Base-by-base conservation (phyloP, 1,284 basidiomycete genomes). In the Laetiporus sulphureus region DNA sequence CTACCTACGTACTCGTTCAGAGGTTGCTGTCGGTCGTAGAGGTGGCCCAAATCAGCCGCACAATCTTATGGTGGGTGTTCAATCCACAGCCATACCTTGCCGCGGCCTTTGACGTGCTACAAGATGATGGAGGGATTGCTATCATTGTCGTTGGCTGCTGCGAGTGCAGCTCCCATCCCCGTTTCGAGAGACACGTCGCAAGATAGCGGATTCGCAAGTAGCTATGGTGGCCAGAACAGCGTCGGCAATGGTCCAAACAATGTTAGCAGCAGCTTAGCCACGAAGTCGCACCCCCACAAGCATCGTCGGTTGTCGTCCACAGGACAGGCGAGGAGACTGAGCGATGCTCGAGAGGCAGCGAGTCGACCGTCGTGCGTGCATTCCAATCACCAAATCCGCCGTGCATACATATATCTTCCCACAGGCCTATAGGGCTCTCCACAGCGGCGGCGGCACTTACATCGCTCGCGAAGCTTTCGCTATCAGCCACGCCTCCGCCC, bases 281-380 rank as follows among this genome's bases (percentile, higher is more conserved):
- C 47, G 27, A 59, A 60, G 49, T 47, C 56, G 12, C 59, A 64
- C 27, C 51, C 54, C 10, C 51, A 58, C 44, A 67, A 76, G 60
- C 76, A 81, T 45, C 79, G 85, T 41, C 67, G 83, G 22, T 62
- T 84, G 27, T 78, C 82, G 12, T 84, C 82, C 0, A 72, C 76
- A 7, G 79, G 81, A 12, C 79, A 82, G 62, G 67, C 74, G 56
- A 71, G 83, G 51, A 69, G 84, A 45, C 59, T 84, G 51, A 85
- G 82, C 59, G 84, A 88, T 59, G 84, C 83, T 29, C 69, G 81
- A 40, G 83, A 86, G 60, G 84, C 84, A 32, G 79, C 78, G 37
- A 68, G 67, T 46, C 69, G 83, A 49, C 83, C 82, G 44, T 75
- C 73, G 82, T 86, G 62, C 67, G 80, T 82, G 49, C 47, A 46